phyloP scores from a whole-genome alignment of 1,284 basidiomycete genomes.

The Gymnopus androsaceus region DNA sequence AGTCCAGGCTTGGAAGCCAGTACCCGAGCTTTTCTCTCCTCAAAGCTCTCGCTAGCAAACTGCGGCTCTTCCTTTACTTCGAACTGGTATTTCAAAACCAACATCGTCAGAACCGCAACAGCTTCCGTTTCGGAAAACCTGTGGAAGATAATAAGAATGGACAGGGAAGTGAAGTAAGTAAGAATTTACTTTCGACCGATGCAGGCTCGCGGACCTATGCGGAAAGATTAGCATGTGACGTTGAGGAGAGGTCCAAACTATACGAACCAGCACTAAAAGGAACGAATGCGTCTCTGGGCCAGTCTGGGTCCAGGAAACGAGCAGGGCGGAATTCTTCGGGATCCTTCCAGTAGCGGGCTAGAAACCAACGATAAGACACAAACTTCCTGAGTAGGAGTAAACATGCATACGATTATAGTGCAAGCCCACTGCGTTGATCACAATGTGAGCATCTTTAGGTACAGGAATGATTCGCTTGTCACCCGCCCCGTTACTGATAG shows the following conservation, averaged over 20 bases:
- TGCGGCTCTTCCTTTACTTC: slow-evolving; percentile 52
- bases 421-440: slow-evolving; percentile 44
- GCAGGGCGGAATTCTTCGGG: slow-evolving; percentile 51
- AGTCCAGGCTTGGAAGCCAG: slow-evolving; percentile 35
- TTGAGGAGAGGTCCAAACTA: too few relatives aligned
- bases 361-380: background rate
- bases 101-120: slow-evolving; percentile 49
- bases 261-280: slow-evolving; percentile 52
- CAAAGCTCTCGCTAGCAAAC: slow-evolving; percentile 47
- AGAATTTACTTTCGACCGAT: slow-evolving; percentile 43
- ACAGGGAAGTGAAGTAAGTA: slow-evolving; percentile 5
- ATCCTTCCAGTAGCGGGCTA: slow-evolving; percentile 56
- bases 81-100: slow-evolving; percentile 51
- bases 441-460: slow-evolving; percentile 44
- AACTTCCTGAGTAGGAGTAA: slow-evolving; percentile 18
- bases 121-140: slow-evolving; percentile 51
- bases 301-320: slow-evolving; percentile 49
- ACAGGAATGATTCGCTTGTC: slow-evolving; percentile 42
- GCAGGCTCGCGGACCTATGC: background rate
- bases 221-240: too few relatives aligned
- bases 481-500: slow-evolving; percentile 36
- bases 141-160: slow-evolving; percentile 5
- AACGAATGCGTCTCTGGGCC: slow-evolving; percentile 51
- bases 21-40: slow-evolving; percentile 44
- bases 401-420: slow-evolving; percentile 45